Percentiles rank a stretch among this genome's conserved stretches.
phyloP scores from a whole-genome alignment of 495 filamentous ascomycete genomes.

The Aspergillus bertholletiae region DNA sequence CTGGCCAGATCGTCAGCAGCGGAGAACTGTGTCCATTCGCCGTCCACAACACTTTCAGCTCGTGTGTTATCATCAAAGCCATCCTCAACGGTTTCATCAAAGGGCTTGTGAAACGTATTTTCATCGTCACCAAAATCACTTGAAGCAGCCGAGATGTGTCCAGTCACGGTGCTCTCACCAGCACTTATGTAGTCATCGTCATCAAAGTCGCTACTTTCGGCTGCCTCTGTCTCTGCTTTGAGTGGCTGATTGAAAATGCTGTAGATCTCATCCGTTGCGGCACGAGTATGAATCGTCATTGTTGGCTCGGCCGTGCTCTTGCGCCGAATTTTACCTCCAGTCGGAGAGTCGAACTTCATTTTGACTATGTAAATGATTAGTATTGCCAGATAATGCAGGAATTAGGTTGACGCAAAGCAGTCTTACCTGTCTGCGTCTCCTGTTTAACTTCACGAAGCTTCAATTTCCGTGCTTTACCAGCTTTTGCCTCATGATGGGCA shows the following conservation, averaged over 20 bases:
- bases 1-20: slow-evolving; percentile 49
- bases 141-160: slow-evolving; percentile 55
- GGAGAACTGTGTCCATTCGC: slow-evolving; percentile 85
- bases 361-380: slow-evolving; percentile 59
- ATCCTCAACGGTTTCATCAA: slow-evolving; percentile 43
- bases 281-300: slow-evolving; percentile 94
- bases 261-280: slow-evolving; percentile 95
- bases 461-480: slow-evolving; percentile 55
- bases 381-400: not conserved
- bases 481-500: slow-evolving; percentile 30
- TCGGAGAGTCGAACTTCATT: slow-evolving; percentile 86
- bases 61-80: slow-evolving; percentile 43
- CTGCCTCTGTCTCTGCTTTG: slow-evolving; percentile 47
- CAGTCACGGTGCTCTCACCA: slow-evolving; percentile 77
- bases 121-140: slow-evolving; percentile 67
- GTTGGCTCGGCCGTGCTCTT: slow-evolving; percentile 81
- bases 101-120: slow-evolving; percentile 39
- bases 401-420: slow-evolving; percentile 3
- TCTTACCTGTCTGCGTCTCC: slow-evolving; percentile 79
- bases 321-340: slow-evolving; percentile 66
- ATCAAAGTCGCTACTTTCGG: slow-evolving; percentile 58
- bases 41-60: slow-evolving; percentile 56
- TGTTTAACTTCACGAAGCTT: slow-evolving; percentile 71
- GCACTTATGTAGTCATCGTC: slow-evolving; percentile 77
- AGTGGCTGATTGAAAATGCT: slow-evolving; percentile 93